Percentiles rank a stretch among this genome's conserved stretches.
Conservation (phyloP, 2,329 filamentous ascomycete species). For the Knufia petricola region DNA sequence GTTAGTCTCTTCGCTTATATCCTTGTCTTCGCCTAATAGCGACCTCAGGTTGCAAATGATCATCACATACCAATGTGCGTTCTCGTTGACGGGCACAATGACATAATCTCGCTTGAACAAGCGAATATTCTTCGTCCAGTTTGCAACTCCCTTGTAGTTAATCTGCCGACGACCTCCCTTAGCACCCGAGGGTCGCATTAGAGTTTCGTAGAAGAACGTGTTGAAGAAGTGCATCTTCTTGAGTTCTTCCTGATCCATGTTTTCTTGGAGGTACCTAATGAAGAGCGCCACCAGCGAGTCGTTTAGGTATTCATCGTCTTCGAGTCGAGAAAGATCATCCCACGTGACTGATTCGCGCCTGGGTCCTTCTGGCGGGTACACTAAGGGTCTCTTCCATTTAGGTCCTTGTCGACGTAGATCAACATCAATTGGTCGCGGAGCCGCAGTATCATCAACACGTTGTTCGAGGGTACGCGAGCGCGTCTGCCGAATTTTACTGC, state of each 20-base stretch:
- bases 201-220: conserved; percentile 71
- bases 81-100: conserved; percentile 83
- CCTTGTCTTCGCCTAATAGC: too few relatives aligned
- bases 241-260: conserved; percentile 45
- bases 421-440: background rate
- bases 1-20: too few relatives aligned
- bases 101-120: conserved; percentile 81
- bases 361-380: conserved; percentile 38
- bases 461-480: background rate
- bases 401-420: conserved; percentile 9
- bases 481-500: too few relatives aligned
- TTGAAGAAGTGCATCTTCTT: conserved; percentile 78
- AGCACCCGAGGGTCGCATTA: conserved; percentile 48
- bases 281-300: conserved; percentile 90
- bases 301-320: conserved; percentile 80
- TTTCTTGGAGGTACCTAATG: conserved; percentile 61
- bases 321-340: conserved; percentile 54
- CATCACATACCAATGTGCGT: conserved; percentile 83
- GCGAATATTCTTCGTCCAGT: conserved; percentile 80
- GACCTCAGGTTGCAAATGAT: conserved; percentile 83
- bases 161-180: conserved; percentile 44
- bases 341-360: conserved; percentile 37
- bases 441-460: background rate
- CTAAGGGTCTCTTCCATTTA: conserved; percentile 30
- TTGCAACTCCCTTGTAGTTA: conserved; percentile 75